Base-by-base conservation (phyloP, 2,329 filamentous ascomycete species). In the Aspergillus clavatus region DNA sequence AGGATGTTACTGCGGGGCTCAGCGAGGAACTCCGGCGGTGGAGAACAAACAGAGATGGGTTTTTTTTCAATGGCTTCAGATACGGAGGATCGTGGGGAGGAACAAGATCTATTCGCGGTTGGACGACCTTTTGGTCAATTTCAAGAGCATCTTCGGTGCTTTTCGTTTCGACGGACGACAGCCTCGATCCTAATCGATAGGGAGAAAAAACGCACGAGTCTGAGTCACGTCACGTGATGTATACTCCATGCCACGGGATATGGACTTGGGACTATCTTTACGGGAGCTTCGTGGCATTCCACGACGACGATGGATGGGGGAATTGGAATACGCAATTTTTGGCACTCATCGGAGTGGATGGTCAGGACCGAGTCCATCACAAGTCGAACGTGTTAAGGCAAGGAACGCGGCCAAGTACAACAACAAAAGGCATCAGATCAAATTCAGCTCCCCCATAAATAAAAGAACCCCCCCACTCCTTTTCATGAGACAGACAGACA, bases 1-100 rank as follows among this genome's bases (percentile, higher is more conserved):
- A 57, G 58, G 46, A 44, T 49, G 50, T 31, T 38, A 42, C 27
- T 51, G 61, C 57, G 60, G 61, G 59, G 55, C 56, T 47, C 51
- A 56, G 51, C 45, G 54, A 58, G 57, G 51, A n/a, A 50, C 53
- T 44, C 46, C 39, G 36, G 37, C 58, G 47, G 58, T 62, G 60
- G 59, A 61, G 59, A 58, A 50, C 43, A 44, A 49, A 46, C 38
- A 8, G 44, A 35, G 38, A 35, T 23, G 40, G 48, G 40, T 45
- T 51, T 46, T 50, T 43, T 46, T 50, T 43, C 48, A 42, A 46
- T 51, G 40, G 18, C 43, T 41, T 31, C 29, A 24, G 42, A 43
- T 33, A 35, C 26, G 44, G 45, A 43, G 39, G 24, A 46, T 45
- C 26, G 42, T 35, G 35, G n/a, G n/a, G 42, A 46, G 39, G 35